These are phyloP conservation scores for Amylocystis lapponica DNA, from an alignment of 768 basidiomycete species.

Conservation along the genomic window DNA sequence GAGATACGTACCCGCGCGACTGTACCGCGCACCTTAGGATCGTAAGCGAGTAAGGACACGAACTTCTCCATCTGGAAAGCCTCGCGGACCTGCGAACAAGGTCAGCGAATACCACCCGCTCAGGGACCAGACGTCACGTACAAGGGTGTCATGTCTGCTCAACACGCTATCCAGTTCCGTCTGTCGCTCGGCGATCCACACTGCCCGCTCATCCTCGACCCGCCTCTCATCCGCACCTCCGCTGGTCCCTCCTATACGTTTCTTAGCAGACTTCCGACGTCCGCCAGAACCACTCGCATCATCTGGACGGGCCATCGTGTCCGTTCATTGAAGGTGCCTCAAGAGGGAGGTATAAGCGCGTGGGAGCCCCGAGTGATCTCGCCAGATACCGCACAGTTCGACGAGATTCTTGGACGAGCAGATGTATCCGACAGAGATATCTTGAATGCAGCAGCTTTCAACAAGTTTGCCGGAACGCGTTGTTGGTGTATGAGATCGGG, in stretches of 20 bases:
- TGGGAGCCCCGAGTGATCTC: conserved; percentile 43
- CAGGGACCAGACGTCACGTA: conserved; percentile 30
- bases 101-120: neutral
- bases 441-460: neutral
- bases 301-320: conserved; percentile 1
- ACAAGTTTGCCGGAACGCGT: conserved; percentile 5
- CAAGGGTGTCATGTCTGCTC: conserved; percentile 68
- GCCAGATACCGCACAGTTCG: conserved; percentile 58
- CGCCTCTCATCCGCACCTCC: conserved; percentile 7
- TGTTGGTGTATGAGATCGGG: conserved; percentile 16
- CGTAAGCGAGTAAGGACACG: conserved; percentile 65
- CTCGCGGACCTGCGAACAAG: conserved; percentile 61
- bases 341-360: conserved; percentile 10
- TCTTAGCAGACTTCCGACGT: neutral
- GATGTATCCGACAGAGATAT: neutral
- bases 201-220: conserved; percentile 33
- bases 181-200: conserved; percentile 55
- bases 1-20: neutral
- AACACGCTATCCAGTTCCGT: conserved; percentile 50
- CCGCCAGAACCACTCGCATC: neutral
- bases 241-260: neutral
- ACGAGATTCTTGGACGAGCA: conserved; percentile 48
- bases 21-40: conserved; percentile 56
- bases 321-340: conserved; percentile 11
- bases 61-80: conserved; percentile 86